Conservation (phyloP, 345 rosid genomes). For the Corymbia maculata region DNA sequence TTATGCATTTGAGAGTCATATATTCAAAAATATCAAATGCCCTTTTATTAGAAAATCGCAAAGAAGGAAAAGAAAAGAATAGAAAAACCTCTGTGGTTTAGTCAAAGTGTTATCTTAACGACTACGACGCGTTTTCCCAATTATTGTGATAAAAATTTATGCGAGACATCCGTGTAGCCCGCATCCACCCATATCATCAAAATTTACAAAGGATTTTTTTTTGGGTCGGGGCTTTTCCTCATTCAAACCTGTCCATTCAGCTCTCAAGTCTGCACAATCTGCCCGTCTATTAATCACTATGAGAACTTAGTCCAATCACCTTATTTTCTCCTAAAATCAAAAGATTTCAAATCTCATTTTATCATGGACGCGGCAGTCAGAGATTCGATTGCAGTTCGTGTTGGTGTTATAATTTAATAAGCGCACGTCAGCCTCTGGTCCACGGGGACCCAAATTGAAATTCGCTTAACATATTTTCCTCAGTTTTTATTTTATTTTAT, state of each 20-base stretch:
- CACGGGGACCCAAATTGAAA: neutral
- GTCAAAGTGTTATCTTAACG: no score
- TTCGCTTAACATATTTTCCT: neutral
- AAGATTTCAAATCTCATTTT: neutral
- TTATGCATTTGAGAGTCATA: neutral
- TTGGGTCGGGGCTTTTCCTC: rapidly evolving
- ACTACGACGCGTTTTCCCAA: no score
- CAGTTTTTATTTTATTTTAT: no score
- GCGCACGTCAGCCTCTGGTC: neutral
- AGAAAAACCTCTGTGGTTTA: rapidly evolving
- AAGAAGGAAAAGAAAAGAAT: rapidly evolving
- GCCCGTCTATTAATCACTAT: rapidly evolving
- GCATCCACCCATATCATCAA: rapidly evolving
- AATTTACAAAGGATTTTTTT: rapidly evolving
- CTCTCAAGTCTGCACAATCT: rapidly evolving
- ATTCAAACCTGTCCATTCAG: neutral
- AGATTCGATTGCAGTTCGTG: neutral
- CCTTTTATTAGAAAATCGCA: neutral
- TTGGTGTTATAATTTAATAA: neutral
- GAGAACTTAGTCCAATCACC: neutral
- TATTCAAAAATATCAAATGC: neutral
- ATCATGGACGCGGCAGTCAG: rapidly evolving
- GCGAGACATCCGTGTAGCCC: no score
- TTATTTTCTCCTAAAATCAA: neutral
- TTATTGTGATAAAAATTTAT: no score